phyloP scores from a whole-genome alignment of 164 flowering plant genomes.

The Echeveria elegans region DNA sequence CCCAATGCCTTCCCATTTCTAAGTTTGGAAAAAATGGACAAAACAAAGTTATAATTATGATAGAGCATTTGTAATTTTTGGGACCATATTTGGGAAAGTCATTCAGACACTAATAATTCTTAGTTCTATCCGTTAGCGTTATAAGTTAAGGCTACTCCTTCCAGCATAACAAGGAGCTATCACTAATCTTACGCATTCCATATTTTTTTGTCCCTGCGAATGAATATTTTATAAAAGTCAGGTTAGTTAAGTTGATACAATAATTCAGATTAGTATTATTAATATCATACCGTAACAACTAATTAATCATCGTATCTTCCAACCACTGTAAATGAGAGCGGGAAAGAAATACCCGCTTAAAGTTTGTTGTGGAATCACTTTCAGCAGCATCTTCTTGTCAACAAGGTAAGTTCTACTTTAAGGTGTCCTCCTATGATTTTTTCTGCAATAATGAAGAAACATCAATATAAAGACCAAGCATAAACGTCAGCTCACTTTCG shows the following conservation, averaged over 20 bases:
- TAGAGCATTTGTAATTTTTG: background rate
- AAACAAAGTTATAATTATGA: background rate
- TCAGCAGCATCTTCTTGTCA: background rate
- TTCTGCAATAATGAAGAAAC: constrained; percentile 3
- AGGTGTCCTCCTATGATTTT: background rate
- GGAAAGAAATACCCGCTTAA: background rate
- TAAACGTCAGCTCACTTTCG: background rate
- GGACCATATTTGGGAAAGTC: no score
- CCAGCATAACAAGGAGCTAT: no score
- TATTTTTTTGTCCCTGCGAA: background rate
- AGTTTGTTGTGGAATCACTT: constrained; percentile 1
- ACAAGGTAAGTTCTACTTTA: background rate
- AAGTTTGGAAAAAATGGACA: background rate
- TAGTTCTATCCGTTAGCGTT: no score
- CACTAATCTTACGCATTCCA: background rate
- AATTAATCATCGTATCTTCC: background rate
- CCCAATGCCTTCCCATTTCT: background rate
- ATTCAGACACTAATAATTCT: no score
- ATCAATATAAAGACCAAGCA: background rate
- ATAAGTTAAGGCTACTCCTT: no score
- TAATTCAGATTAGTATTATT: background rate
- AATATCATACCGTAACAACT: background rate
- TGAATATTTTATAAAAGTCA: background rate
- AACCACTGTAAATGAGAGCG: background rate
- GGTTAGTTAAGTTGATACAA: background rate